Base-by-base conservation (phyloP, 2,329 filamentous ascomycete genomes). In the Penicillium sp. region DNA sequence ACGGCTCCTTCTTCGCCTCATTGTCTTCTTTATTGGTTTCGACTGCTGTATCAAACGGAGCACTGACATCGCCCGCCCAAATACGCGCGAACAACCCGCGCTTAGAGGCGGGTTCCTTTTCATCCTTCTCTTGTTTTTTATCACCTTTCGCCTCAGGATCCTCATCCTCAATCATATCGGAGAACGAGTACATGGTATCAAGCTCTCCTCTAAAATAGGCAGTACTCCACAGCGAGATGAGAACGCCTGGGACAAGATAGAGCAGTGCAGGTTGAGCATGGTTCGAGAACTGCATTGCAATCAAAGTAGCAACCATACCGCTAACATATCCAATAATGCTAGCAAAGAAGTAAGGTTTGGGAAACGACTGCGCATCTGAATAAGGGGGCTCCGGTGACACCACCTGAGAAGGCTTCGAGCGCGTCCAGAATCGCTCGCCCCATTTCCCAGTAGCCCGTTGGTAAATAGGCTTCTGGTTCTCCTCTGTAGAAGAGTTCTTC, bases 241-340 rank as follows among this genome's bases (percentile, higher is more conserved):
- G 75, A 0, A 97, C 90, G 0, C 89, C 87, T 0, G 93, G 93
- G 0, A 97, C 94, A 6, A 99, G 83, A 68, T 97, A 97, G 14
- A 99, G 77, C 30, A 99, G 79, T 7, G 94, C 93, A 0, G 93
- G 93, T 68, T 99, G 93, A 2, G 90, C 90, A 60, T 90, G 90
- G 47, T 87, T 81, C 66, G 85, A 94, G 9, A 90, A 75, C 50
- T 91, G 79, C 74, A 97, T 88, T 65, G 91, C 88, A 0, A 81
- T 76, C 18, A 97, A 73, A 0, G 93, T 97, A 2, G 80, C 77
- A 2, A 91, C 60, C 85, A 97, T 89, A 0, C 91, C 92, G 3
- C 86, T 48, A 0, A 89, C 66, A 71, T 97, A 99, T 0, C 92
- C 93, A 1, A 81, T 65, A 60, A 97, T 68, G 35, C 88, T 84